Base-by-base conservation (phyloP, 1,284 basidiomycete genomes). In the Sphagnurus paluster region DNA sequence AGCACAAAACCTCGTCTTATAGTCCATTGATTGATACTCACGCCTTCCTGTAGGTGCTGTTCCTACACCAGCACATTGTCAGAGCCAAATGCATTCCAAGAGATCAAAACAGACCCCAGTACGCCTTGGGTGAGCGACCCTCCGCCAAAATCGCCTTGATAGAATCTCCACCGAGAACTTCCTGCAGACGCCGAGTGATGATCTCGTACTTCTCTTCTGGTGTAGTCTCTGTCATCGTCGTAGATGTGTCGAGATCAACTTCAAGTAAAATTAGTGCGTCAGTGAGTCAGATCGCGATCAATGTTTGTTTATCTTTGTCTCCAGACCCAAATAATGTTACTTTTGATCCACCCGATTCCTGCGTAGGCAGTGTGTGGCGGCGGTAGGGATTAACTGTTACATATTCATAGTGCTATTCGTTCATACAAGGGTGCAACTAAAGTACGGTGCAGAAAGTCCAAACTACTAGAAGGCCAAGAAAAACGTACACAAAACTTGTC, bases 41-140 rank as follows among this genome's bases (percentile, higher is more conserved):
- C 93, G 96, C 71, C 93, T 74, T 55, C 96, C 96, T 3, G 96
- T 99, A 1, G 94, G 84, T 11, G 96, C 94, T 19, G 92, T 89
- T 39, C 95, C 95, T 96, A 49, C 50, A 52, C 25, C 38, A 19
- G 37, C 26, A 43, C 29, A 48, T 45, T 38, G 26, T 24, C 25
- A 37, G 35, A 23, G 9, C 17, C 4, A 13, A 19, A 37, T 30
- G 34, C 39, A 17, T 34, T 33, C 8, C 17, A 25, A 32, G 25
- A 38, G 42, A 35, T 39, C 20, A 47, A 37, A 55, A 77, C 84
- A 44, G 58, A 86, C 93, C 93, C 90, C 90, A 97, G 80, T 96
- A 96, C 59, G 84, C 84, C 65, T 87, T 93, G 28, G 83, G 84
- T 35, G 80, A 71, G 60, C 80, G 76, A 26, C 86, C 90, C 60